Evolutionary conservation across 2,329 filamentous ascomycete genomes (phyloP).

Genomic region (Epichloe sp.): DNA sequence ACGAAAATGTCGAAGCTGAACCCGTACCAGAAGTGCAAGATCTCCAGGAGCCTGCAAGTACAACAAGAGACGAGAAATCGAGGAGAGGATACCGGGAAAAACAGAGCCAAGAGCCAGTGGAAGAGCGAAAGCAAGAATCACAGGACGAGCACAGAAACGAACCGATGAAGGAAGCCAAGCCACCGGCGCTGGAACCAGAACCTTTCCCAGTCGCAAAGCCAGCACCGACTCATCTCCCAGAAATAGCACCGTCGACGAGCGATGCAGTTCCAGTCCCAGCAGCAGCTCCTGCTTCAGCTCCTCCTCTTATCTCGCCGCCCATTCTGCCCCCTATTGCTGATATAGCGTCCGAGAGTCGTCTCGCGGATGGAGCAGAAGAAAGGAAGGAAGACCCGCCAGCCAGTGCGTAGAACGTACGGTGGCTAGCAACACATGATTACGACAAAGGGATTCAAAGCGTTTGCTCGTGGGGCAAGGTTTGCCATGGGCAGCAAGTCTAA

Average conservation of each 20-base stretch:
- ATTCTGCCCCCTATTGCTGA: neutral
- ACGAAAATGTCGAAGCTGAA: neutral
- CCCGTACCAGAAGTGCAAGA: slow-evolving; percentile 14
- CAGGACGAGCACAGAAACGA: slow-evolving; percentile 6
- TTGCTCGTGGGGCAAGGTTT: too few relatives aligned
- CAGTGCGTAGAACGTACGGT: slow-evolving; percentile 8
- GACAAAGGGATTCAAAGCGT: neutral
- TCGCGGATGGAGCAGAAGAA: slow-evolving; percentile 1
- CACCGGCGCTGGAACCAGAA: neutral
- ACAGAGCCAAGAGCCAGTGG: slow-evolving; percentile 3
- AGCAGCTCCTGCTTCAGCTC: neutral
- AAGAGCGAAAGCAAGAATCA: slow-evolving; percentile 6
- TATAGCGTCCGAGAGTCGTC: neutral
- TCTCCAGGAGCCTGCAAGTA: slow-evolving; percentile 14
- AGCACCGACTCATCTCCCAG: neutral
- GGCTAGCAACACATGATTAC: neutral
- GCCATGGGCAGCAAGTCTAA: too few relatives aligned
- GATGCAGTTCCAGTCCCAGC: neutral
- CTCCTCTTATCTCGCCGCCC: neutral
- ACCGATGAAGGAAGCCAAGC: neutral
- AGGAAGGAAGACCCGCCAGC: slow-evolving; percentile 6
- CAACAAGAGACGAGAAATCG: neutral
- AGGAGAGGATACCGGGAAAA: neutral
- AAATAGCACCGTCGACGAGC: neutral
- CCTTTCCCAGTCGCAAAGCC: neutral